A percentile compares a stretch with the other conserved stretches of the same genome.
These are phyloP conservation scores for Pleurotus platypus DNA, from an alignment of 768 basidiomycete genomes.

Conservation along the genomic window DNA sequence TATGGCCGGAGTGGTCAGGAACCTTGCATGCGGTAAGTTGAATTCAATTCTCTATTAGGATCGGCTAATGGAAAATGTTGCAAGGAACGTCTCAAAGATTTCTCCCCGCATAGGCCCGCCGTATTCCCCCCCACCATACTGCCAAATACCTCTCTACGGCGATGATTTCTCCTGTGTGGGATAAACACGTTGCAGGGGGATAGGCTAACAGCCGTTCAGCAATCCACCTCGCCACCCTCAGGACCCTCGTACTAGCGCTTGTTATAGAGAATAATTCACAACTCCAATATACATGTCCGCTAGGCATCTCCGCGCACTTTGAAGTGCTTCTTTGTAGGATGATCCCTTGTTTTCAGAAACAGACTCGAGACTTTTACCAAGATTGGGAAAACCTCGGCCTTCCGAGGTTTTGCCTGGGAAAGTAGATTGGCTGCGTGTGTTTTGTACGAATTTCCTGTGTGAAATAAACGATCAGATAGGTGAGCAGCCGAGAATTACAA, in stretches of 20 bases:
- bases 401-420: conserved; percentile 23
- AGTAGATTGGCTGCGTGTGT: background rate
- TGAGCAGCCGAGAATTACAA: conserved; percentile 1
- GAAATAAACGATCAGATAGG: background rate
- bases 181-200: background rate
- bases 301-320: background rate
- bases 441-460: background rate
- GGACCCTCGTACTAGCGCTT: background rate
- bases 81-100: background rate
- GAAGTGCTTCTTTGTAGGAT: background rate
- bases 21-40: conserved; percentile 1
- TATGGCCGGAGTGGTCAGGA: background rate
- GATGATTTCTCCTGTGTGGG: background rate
- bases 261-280: background rate
- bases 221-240: background rate
- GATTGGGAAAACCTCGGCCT: conserved; percentile 25
- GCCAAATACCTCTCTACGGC: background rate
- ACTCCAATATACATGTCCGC: background rate
- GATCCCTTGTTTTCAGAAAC: background rate
- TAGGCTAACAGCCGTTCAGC: background rate
- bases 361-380: conserved; percentile 6
- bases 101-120: too few species aligned
- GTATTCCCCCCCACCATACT: too few species aligned
- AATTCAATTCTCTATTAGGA: background rate
- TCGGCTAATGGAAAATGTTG: background rate